Percentiles rank a stretch among this genome's conserved stretches.
phyloP scores from a whole-genome alignment of 805 yeast genomes.

The Ogataea polymorpha region DNA sequence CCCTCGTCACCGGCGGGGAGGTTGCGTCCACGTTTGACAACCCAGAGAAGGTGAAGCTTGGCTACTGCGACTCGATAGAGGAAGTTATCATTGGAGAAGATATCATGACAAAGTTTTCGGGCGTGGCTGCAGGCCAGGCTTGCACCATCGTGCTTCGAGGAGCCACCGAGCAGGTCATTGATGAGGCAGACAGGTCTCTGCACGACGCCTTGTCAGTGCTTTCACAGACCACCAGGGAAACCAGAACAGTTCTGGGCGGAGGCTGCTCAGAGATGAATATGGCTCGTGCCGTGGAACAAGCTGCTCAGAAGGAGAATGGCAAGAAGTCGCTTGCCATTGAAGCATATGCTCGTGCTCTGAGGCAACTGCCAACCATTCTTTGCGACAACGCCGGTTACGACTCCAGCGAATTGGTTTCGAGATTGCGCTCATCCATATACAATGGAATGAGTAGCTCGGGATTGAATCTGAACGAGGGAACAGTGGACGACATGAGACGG shows the following conservation, averaged over 20 bases:
- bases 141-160: constrained; percentile 96
- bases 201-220: constrained; percentile 96
- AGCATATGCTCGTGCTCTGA: constrained; percentile 87
- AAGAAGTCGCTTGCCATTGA: constrained; percentile 93
- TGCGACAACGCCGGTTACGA: constrained; percentile 98
- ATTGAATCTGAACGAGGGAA: constrained; percentile 79
- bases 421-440: constrained; percentile 85
- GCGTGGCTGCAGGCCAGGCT: constrained; percentile 92
- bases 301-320: constrained; percentile 88
- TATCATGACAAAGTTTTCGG: constrained; percentile 86
- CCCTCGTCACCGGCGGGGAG: constrained; percentile 97
- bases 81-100: constrained; percentile 94
- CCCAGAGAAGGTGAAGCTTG: constrained; percentile 82
- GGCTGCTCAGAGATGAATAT: constrained; percentile 90
- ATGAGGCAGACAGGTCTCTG: constrained; percentile 94
- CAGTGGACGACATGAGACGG: constrained; percentile 90
- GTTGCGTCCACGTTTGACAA: constrained; percentile 94
- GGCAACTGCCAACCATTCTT: constrained; percentile 91
- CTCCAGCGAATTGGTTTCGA: constrained; percentile 86
- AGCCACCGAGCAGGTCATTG: constrained; percentile 97
- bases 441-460: constrained; percentile 92
- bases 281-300: constrained; percentile 94
- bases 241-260: constrained; percentile 91
- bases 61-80: constrained; percentile 85
- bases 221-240: constrained; percentile 90